Evolutionary conservation across 345 rosid genomes (phyloP).

Genomic region (Noccaea bulbosa): DNA sequence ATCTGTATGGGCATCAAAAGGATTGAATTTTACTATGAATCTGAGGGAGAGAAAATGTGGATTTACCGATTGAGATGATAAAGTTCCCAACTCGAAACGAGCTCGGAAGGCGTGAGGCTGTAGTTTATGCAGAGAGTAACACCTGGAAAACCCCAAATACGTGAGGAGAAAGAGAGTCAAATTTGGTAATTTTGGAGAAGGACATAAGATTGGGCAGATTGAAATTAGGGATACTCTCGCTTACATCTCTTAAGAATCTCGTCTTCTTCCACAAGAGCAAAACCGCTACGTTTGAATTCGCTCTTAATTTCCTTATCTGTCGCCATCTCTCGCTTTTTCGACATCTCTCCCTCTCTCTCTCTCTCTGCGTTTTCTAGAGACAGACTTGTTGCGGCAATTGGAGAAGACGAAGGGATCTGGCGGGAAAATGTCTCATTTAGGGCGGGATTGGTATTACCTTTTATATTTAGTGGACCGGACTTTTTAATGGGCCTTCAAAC

Average conservation of each 20-base stretch:
- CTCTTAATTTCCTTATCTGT: slow-evolving; percentile 77
- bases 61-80: slow-evolving; percentile 83
- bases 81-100: slow-evolving; percentile 91
- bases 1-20: neutral
- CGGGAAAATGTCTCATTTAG: slow-evolving; percentile 53
- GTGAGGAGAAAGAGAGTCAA: neutral
- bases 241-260: slow-evolving; percentile 75
- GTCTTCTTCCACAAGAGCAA: slow-evolving; percentile 61
- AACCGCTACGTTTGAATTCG: slow-evolving; percentile 67
- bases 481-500: slow-evolving; percentile 18
- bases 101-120: slow-evolving; percentile 69
- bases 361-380: slow-evolving; percentile 48
- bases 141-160: slow-evolving; percentile 47
- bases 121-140: slow-evolving; percentile 78
- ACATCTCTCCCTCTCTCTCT: slow-evolving; percentile 21
- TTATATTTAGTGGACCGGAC: neutral
- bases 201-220: slow-evolving; percentile 6
- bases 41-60: slow-evolving; percentile 4
- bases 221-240: slow-evolving; percentile 11
- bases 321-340: slow-evolving; percentile 34
- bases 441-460: slow-evolving; percentile 35
- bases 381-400: slow-evolving; percentile 27
- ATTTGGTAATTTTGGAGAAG: neutral
- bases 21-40: neutral
- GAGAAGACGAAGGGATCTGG: slow-evolving; percentile 45